Evolutionary conservation across 2,329 filamentous ascomycete species (phyloP).

Genomic region (Aspergillus piperis): DNA sequence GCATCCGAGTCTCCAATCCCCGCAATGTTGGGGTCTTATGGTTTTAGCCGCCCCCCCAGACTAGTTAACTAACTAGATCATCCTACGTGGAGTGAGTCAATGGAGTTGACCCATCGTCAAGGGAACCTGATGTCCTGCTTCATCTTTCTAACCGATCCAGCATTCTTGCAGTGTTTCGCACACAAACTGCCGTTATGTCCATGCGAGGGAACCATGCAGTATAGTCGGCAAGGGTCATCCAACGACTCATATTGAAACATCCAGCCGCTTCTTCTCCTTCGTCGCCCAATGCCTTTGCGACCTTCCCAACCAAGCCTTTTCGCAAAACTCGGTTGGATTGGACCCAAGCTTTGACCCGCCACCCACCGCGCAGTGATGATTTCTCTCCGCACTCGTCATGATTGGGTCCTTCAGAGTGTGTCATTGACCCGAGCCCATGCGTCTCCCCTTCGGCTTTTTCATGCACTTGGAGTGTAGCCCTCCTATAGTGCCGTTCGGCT

Average conservation of each 20-base stretch:
- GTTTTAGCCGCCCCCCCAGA: not conserved
- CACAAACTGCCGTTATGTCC: not conserved
- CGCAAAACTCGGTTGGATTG: slow-evolving; percentile 4
- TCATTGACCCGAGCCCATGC: not conserved
- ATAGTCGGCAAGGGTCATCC: slow-evolving; percentile 1
- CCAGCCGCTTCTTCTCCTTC: not conserved
- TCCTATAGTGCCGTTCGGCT: not conserved
- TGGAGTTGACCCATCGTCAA: not conserved
- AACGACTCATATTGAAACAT: not conserved
- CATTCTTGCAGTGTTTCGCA: not conserved
- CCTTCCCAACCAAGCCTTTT: slow-evolving; percentile 7
- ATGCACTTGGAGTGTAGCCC: not conserved
- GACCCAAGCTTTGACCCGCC: slow-evolving; percentile 14
- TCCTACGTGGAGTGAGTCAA: not conserved
- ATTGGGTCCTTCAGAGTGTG: slow-evolving; percentile 1
- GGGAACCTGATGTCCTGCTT: not conserved
- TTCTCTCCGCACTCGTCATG: slow-evolving; percentile 6
- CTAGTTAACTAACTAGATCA: not conserved
- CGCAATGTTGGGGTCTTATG: slow-evolving; percentile 1
- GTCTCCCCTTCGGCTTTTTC: not conserved
- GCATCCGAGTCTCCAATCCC: slow-evolving; percentile 1
- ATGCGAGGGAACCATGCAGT: slow-evolving; percentile 4
- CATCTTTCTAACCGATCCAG: not conserved
- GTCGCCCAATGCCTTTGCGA: not conserved
- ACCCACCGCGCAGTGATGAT: not conserved